Conservation (phyloP, 129 eudicot species). For the Centrapalus pauciflorus region DNA sequence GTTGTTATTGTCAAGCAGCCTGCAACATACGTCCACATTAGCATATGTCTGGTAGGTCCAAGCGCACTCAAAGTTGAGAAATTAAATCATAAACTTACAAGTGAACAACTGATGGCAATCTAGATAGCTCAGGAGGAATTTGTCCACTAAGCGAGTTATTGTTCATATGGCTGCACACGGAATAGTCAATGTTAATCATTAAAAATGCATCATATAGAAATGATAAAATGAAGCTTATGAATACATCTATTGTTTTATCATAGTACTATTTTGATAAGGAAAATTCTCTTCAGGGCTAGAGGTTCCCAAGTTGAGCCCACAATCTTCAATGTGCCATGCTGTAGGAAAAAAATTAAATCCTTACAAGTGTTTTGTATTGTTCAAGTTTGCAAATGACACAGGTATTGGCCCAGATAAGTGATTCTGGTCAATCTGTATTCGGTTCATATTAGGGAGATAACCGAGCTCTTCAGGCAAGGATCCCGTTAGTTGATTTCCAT, state of each 20-base stretch:
- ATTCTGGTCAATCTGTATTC: slow-evolving; percentile 55
- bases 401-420: slow-evolving; percentile 59
- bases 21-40: slow-evolving; percentile 4
- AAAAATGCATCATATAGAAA: no score
- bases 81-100: slow-evolving; percentile 51
- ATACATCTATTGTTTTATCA: no score
- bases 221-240: no score
- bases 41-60: slow-evolving; percentile 4
- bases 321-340: no score
- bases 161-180: slow-evolving; percentile 94
- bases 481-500: slow-evolving; percentile 50
- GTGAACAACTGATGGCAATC: slow-evolving; percentile 69
- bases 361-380: slow-evolving; percentile 45
- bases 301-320: no score
- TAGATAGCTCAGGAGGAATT: slow-evolving; percentile 76
- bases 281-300: no score
- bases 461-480: slow-evolving; percentile 57
- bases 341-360: background rate
- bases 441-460: slow-evolving; percentile 41
- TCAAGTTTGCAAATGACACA: slow-evolving; percentile 48
- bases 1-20: no score
- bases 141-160: slow-evolving; percentile 86
- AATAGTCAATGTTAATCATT: no score
- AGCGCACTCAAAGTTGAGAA: background rate
- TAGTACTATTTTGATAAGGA: no score